Evolutionary conservation across 73 alveolate species (phyloP).

Genomic region (Durusdinium trenchii): DNA sequence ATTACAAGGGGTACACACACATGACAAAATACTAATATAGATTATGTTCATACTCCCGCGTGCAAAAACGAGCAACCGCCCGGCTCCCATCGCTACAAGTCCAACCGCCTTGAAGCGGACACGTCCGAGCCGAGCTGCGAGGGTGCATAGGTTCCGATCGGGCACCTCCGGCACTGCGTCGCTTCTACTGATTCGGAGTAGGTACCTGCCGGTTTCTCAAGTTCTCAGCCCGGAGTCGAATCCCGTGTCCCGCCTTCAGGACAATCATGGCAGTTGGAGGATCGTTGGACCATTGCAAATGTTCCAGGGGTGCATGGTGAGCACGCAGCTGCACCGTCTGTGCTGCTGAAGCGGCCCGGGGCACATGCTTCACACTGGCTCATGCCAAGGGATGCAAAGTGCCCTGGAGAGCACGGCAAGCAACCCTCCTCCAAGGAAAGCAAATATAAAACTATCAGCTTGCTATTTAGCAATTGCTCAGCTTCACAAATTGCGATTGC

Average conservation of each 20-base stretch:
- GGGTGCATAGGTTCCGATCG: too few relatives aligned
- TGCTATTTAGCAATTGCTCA: not conserved
- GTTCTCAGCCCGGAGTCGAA: too few relatives aligned
- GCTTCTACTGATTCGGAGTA: too few relatives aligned
- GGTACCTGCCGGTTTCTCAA: too few relatives aligned
- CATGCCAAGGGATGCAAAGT: conserved; percentile 32
- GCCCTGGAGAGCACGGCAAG: not conserved
- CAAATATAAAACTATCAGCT: not conserved
- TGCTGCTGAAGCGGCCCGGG: conserved; percentile 19
- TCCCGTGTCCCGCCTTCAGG: conserved; percentile 18
- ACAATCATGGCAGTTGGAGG: not conserved
- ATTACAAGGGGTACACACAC: too few relatives aligned
- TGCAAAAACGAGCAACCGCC: too few relatives aligned
- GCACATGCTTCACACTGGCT: conserved; percentile 12
- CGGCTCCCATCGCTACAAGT: too few relatives aligned
- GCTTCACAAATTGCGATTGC: not conserved
- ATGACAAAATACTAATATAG: too few relatives aligned
- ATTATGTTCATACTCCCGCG: too few relatives aligned
- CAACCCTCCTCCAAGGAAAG: conserved; percentile 28
- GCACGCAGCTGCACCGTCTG: not conserved
- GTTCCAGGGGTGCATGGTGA: not conserved
- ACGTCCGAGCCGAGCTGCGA: too few relatives aligned
- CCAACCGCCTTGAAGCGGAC: too few relatives aligned
- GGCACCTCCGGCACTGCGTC: too few relatives aligned
- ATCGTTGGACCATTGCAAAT: not conserved